These are phyloP conservation scores for Lonicera japonica DNA, from an alignment of 129 eudicot species.

Conservation along the genomic window DNA sequence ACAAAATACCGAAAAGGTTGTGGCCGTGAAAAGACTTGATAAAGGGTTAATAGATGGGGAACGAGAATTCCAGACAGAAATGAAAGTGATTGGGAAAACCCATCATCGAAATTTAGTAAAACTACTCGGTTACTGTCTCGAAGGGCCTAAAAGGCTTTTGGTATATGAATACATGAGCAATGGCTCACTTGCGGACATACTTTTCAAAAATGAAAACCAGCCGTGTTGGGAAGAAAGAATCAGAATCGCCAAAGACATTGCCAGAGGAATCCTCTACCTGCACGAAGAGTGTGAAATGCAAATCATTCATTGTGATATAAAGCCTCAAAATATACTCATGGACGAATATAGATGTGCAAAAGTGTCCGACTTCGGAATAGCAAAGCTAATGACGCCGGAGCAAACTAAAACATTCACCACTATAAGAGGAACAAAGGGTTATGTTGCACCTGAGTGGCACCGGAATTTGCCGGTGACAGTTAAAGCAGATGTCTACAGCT, in stretches of 20 bases:
- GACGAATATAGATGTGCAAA: slow-evolving; percentile 16
- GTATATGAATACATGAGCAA: slow-evolving; percentile 39
- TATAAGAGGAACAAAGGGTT: slow-evolving; percentile 31
- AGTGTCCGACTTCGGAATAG: slow-evolving; percentile 29
- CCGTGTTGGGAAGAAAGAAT: slow-evolving; percentile 15
- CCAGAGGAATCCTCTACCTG: slow-evolving; percentile 13
- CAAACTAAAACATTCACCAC: slow-evolving; percentile 27
- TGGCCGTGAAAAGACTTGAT: slow-evolving; percentile 35
- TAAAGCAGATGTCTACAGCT: slow-evolving; percentile 34
- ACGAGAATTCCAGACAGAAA: slow-evolving; percentile 31
- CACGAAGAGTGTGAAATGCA: slow-evolving; percentile 22
- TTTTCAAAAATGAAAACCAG: slow-evolving; percentile 14
- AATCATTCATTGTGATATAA: slow-evolving; percentile 25
- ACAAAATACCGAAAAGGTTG: slow-evolving; percentile 12
- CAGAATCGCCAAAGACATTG: slow-evolving; percentile 3
- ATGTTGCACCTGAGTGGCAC: slow-evolving; percentile 22
- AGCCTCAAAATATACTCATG: slow-evolving; percentile 25
- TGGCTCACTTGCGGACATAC: slow-evolving; percentile 35
- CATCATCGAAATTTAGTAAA: slow-evolving; percentile 33
- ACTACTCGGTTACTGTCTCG: slow-evolving; percentile 30
- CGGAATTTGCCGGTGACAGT: slow-evolving; percentile 22
- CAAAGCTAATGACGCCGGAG: slow-evolving; percentile 27
- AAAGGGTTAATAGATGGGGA: slow-evolving; percentile 21
- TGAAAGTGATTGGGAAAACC: slow-evolving; percentile 31
- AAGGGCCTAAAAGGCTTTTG: slow-evolving; percentile 24